A percentile compares a stretch with the other conserved stretches of the same genome.
phyloP scores from a whole-genome alignment of 2,329 filamentous ascomycete genomes.

The Botryotinia convoluta region DNA sequence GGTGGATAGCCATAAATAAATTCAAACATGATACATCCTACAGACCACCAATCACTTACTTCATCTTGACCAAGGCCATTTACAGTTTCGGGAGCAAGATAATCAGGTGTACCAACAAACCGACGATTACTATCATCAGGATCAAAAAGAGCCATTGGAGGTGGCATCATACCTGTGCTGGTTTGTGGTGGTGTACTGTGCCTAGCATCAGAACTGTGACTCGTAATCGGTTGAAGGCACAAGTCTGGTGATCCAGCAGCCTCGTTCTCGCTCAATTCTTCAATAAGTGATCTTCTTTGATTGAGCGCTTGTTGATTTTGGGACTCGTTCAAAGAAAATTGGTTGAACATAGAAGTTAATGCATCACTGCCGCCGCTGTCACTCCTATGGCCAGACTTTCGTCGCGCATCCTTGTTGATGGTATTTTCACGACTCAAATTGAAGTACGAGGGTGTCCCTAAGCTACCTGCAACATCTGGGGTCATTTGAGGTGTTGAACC shows the following conservation, averaged over 20 bases:
- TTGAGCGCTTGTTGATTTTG: slow-evolving; percentile 40
- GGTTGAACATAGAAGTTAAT: slow-evolving; percentile 76
- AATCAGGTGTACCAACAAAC: slow-evolving; percentile 96
- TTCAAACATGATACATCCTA: slow-evolving; percentile 98
- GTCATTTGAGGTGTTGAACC: slow-evolving; percentile 83
- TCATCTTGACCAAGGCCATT: slow-evolving; percentile 94
- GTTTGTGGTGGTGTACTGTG: slow-evolving; percentile 61
- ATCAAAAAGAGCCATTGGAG: slow-evolving; percentile 92
- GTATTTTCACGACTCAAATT: slow-evolving; percentile 63
- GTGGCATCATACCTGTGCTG: slow-evolving; percentile 72
- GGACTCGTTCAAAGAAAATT: slow-evolving; percentile 69
- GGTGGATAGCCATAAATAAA: slow-evolving; percentile 91
- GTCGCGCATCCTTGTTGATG: slow-evolving; percentile 59
- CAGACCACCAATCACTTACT: slow-evolving; percentile 99
- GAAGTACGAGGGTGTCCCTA: slow-evolving; percentile 92
- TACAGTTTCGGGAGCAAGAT: slow-evolving; percentile 94
- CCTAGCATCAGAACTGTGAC: slow-evolving; percentile 43
- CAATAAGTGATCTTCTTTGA: slow-evolving; percentile 59
- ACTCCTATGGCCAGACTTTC: slow-evolving; percentile 73
- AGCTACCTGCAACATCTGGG: slow-evolving; percentile 63
- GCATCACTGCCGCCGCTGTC: slow-evolving; percentile 91
- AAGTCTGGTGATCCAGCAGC: slow-evolving; percentile 76
- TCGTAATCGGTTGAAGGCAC: slow-evolving; percentile 55
- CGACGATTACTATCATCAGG: slow-evolving; percentile 88
- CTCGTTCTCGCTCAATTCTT: slow-evolving; percentile 72